phyloP scores from a whole-genome alignment of 345 rosid genomes.

The Durio zibethinus region DNA sequence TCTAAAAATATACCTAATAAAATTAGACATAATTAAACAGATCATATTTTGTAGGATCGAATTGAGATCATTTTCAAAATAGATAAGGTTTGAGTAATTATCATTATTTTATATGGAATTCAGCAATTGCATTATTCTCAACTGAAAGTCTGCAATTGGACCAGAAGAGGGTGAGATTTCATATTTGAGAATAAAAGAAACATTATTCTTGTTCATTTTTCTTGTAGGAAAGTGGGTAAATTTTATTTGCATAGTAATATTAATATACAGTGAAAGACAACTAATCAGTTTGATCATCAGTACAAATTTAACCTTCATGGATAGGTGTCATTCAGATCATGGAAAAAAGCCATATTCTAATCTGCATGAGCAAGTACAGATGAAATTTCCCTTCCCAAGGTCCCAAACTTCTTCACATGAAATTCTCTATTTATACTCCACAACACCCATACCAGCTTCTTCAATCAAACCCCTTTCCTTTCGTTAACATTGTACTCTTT shows the following conservation, averaged over 20 bases:
- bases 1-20: too few relatives aligned
- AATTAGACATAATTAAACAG: too few relatives aligned
- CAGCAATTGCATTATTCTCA: not conserved
- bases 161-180: not conserved
- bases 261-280: not conserved
- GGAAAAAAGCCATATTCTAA: not conserved
- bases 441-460: not conserved
- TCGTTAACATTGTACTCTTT: not conserved
- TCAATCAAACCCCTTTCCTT: slow-evolving; percentile 31
- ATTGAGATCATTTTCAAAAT: too few relatives aligned
- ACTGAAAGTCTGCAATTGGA: not conserved
- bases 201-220: not conserved
- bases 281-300: not conserved
- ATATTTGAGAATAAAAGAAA: not conserved
- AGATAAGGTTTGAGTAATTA: not conserved
- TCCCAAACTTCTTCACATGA: not conserved
- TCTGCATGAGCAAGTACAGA: not conserved
- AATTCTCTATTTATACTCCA: slow-evolving; percentile 36
- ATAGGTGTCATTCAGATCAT: not conserved
- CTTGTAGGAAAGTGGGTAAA: not conserved
- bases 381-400: not conserved
- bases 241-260: not conserved
- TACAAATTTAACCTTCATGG: not conserved
- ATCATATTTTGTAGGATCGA: too few relatives aligned
- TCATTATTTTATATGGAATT: not conserved